Evolutionary conservation across 257 asterid species (phyloP), one percentile per base, ranked within the genome.

Genomic region (Striga asiatica): DNA sequence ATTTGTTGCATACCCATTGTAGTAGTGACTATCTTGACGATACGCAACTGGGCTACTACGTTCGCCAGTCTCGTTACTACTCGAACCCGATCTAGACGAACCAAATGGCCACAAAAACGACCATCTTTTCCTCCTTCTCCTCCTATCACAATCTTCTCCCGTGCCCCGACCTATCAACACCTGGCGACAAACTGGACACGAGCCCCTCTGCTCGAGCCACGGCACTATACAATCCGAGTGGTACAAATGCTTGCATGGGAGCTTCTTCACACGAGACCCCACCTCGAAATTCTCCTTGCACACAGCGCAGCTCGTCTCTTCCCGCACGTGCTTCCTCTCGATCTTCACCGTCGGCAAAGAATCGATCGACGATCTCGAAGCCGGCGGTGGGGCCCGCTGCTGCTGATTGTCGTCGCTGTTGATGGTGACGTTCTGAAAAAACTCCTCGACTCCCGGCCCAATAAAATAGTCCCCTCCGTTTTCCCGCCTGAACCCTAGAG

Each of bases 401-500:
- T n/a, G n/a, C n/a, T n/a, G n/a, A n/a, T n/a, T n/a, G n/a, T n/a
- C n/a, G n/a, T n/a, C n/a, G 61, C 76, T 80, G 45, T 71, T 64
- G 6, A 54, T 60, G 0, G 79, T 70, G n/a, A 83, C 72, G 50
- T 87, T 87, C 51, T 82, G 85, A 39, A 91, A 68, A 17, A 80
- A 78, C 11, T 91, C 96, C 58, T 84, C 96, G 8, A 78, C 95
- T 20, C 98, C 98, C 0, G 94, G 98, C 14, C 96, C 98, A 14
- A 87, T 73, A 43, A 76, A 82, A 63, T 91, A 87, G 61, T 91
- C 93, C 0, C 88, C 92, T 34, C 98, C 98, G 34, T 62, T 79
- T 17, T 84, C 95, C 50, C 73, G 67, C 58, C 97, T 75, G 47
- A 87, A 84, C 24, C 97, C 97, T 19, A 87, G 88, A 6, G 85